Conservation (phyloP, 768 basidiomycete species). For the Boletus speciosus region DNA sequence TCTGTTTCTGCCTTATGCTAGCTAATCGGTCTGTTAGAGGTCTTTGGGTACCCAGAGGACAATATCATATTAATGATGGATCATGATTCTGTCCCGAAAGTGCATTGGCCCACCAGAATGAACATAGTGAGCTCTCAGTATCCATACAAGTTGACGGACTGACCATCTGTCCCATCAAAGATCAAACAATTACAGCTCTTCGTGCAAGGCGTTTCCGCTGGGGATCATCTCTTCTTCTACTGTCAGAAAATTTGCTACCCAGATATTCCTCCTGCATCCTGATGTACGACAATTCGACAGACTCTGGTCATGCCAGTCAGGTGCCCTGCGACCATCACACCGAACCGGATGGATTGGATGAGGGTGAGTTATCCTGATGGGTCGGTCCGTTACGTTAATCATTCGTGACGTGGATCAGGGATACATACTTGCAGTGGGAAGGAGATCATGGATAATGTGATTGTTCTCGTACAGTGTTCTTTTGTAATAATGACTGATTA, state of each 20-base stretch:
- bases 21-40: conserved; percentile 23
- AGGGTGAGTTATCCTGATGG: conserved; percentile 34
- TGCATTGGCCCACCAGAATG: conserved; percentile 38
- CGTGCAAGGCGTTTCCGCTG: conserved; percentile 40
- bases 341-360: conserved; percentile 52
- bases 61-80: conserved; percentile 47
- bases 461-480: conserved; percentile 20
- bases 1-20: not conserved
- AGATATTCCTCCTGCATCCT: not conserved
- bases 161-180: conserved; percentile 26
- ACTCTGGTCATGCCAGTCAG: conserved; percentile 52
- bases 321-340: conserved; percentile 38
- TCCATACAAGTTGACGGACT: not conserved
- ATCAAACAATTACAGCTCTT: conserved; percentile 41
- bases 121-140: conserved; percentile 40
- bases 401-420: conserved; percentile 4
- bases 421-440: conserved; percentile 9
- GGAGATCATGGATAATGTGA: conserved; percentile 25
- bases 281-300: conserved; percentile 21
- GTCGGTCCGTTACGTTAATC: not conserved
- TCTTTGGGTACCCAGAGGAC: conserved; percentile 36
- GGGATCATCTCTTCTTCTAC: conserved; percentile 56
- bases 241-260: conserved; percentile 34
- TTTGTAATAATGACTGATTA: conserved; percentile 32
- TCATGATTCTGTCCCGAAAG: conserved; percentile 16